Evolutionary conservation across 257 asterid species (phyloP), one percentile per base, ranked within the genome.

Genomic region (Gentiana straminea): DNA sequence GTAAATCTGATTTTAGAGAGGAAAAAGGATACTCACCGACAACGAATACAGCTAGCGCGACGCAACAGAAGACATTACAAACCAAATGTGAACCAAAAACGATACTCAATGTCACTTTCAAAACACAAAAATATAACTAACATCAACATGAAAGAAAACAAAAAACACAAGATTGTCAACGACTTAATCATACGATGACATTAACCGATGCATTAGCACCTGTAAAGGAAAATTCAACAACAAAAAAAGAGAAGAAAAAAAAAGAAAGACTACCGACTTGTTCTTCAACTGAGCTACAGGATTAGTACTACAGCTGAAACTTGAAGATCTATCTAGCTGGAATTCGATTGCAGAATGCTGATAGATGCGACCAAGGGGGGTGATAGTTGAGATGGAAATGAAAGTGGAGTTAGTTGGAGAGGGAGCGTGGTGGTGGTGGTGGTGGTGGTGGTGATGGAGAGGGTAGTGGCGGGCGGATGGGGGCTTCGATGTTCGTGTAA

Each of bases 401-500:
- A 70, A 61, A 5, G 75, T 63, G 3, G 71, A 67, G 35, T 78
- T 62, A 5, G 57, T 49, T 13, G 62, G 54, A 33, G 63, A 33
- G 60, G 44, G 41, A 24, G 5, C 57, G 12, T 13, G 41, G 61
- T 4, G 76, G 62, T 15, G 72, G 75, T 32, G 65, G 46, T 44
- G 73, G 75, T 53, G 46, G 51, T 34, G 36, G 38, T 33, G 13
- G 41, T 15, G 12, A 39, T 6, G 59, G 55, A n/a, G 55, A 33
- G 33, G 41, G 7, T 51, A 5, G 51, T 11, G 49, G 4, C 67
- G n/a, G 60, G 50, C 34, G 75, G 46, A 33, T 63, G 59, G 54
- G 62, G 60, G 32, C 24, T 24, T 24, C 0, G 45, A 13, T 49
- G 77, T 66, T 53, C 52, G 57, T 62, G 64, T 70, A 68, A 61